phyloP scores from a whole-genome alignment of 2,329 filamentous ascomycete species.

The Nectriaceae sp. region DNA sequence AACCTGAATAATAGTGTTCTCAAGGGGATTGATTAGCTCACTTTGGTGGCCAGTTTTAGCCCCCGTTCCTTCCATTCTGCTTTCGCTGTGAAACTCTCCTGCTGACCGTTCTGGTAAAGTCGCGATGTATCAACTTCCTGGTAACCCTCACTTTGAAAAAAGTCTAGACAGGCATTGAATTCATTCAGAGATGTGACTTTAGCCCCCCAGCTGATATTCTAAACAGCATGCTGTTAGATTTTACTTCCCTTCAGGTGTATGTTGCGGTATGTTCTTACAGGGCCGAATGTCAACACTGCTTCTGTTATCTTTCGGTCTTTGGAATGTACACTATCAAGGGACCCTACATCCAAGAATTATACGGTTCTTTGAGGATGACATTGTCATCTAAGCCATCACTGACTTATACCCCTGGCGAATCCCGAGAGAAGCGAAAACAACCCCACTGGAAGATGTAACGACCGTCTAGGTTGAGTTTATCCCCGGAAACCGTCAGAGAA shows the following conservation, averaged over 20 bases:
- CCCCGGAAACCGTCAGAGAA: too few relatives aligned
- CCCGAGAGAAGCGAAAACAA: too few relatives aligned
- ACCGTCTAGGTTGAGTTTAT: too few relatives aligned
- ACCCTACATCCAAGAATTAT: constrained; percentile 74
- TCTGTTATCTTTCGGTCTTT: neutral
- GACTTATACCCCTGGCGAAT: too few relatives aligned
- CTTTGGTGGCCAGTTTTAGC: constrained; percentile 77
- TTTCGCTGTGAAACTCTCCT: constrained; percentile 77
- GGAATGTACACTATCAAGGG: neutral
- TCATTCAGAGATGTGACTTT: constrained; percentile 23
- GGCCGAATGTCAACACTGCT: constrained; percentile 69
- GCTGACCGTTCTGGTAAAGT: constrained; percentile 68
- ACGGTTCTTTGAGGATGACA: constrained; percentile 52
- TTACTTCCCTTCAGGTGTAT: constrained; percentile 40
- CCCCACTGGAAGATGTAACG: too few relatives aligned
- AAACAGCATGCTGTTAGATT: neutral
- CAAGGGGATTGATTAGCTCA: constrained; percentile 58
- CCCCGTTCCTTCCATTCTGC: constrained; percentile 79
- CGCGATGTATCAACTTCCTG: constrained; percentile 85
- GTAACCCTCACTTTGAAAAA: constrained; percentile 76
- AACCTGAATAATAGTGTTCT: constrained; percentile 44
- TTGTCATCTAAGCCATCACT: too few relatives aligned
- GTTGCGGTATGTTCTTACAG: constrained; percentile 69
- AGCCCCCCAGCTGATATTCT: neutral
- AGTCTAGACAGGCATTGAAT: constrained; percentile 69